Conservation (phyloP, 1,139 yeast genomes). For the Meyerozyma sp. region DNA sequence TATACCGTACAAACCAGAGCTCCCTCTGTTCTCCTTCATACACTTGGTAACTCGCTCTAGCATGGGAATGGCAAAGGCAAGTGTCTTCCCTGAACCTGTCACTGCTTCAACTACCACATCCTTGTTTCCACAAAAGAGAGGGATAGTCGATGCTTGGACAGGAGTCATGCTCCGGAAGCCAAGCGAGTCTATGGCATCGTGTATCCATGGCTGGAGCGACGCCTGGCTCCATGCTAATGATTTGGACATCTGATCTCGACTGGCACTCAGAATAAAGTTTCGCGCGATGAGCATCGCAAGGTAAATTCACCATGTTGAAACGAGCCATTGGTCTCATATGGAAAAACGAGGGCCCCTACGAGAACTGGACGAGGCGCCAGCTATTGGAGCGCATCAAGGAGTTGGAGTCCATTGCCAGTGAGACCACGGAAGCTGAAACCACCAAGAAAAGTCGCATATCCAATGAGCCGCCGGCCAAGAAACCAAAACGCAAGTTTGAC, state of each 20-base stretch:
- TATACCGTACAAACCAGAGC: conserved; percentile 53
- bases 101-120: conserved; percentile 97
- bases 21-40: conserved; percentile 17
- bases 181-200: conserved; percentile 62
- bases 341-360: conserved; percentile 22
- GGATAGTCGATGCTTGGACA: conserved; percentile 94
- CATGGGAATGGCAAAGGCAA: conserved; percentile 81
- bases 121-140: conserved; percentile 78
- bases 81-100: conserved; percentile 94
- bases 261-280: background rate
- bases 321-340: conserved; percentile 15
- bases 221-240: conserved; percentile 3
- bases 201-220: conserved; percentile 38
- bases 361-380: conserved; percentile 48
- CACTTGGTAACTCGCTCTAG: conserved; percentile 52
- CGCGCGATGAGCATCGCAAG: background rate
- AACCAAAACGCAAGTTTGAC: conserved; percentile 50
- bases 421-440: conserved; percentile 1
- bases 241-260: conserved; percentile 4
- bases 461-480: conserved; percentile 11
- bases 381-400: conserved; percentile 43
- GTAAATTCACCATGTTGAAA: conserved; percentile 16
- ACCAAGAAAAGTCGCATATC: conserved; percentile 2
- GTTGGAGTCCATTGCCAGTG: conserved; percentile 32
- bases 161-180: conserved; percentile 91